A percentile compares a stretch with the other conserved stretches of the same genome.
Evolutionary conservation across 805 yeast species (phyloP).

Genomic region (Saccharomycopsis synnaedendra): DNA sequence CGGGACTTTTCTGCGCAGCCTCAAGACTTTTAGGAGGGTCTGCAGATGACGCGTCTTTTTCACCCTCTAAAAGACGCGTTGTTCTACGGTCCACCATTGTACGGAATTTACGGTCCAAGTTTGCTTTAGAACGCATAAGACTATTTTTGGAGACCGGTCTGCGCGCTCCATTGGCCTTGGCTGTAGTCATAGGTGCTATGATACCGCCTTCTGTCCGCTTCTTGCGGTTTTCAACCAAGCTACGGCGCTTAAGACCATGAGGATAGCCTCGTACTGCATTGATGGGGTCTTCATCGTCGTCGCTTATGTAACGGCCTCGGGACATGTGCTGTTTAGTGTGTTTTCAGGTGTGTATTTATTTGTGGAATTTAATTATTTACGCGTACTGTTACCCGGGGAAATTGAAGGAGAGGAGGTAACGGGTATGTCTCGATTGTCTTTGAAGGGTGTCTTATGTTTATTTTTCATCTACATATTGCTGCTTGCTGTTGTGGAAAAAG

Average conservation of each 20-base stretch:
- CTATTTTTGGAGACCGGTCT: conserved; percentile 7
- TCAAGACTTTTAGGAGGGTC: not conserved
- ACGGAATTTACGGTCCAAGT: conserved; percentile 11
- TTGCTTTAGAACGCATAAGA: conserved; percentile 8
- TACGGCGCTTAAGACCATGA: conserved; percentile 3
- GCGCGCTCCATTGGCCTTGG: not conserved
- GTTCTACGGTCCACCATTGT: not conserved
- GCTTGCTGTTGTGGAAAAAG: no score
- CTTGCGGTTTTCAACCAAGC: not conserved
- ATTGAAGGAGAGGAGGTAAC: no score
- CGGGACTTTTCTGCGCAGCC: not conserved
- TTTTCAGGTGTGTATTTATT: no score
- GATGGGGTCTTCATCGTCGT: conserved; percentile 9
- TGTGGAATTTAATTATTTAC: no score
- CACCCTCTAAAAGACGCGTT: not conserved
- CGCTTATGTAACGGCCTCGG: conserved; percentile 6
- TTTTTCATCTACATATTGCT: no score
- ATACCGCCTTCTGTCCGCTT: not conserved
- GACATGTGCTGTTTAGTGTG: no score
- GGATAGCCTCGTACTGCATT: conserved; percentile 11
- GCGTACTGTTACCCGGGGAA: no score
- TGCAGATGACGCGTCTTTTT: not conserved
- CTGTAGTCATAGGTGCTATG: not conserved
- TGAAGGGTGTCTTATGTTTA: no score
- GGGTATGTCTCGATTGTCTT: no score